phyloP scores from a whole-genome alignment of 768 basidiomycete genomes.

The Galerina marginata region DNA sequence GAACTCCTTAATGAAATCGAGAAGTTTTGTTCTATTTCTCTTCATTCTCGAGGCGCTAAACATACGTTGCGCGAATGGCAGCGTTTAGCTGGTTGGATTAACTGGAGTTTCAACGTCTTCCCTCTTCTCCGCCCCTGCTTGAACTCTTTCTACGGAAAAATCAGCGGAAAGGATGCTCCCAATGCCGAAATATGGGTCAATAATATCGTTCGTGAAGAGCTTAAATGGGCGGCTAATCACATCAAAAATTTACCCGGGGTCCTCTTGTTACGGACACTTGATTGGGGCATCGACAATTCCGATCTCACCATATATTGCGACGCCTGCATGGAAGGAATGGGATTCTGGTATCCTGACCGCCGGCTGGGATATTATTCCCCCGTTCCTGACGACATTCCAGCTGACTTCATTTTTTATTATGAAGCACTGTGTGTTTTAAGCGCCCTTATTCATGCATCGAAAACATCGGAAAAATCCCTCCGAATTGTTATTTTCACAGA shows the following conservation, averaged over 20 bases:
- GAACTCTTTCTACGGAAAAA: constrained; percentile 38
- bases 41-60: background rate
- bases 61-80: constrained; percentile 21
- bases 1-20: background rate
- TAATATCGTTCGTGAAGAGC: constrained; percentile 27
- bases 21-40: too few species aligned
- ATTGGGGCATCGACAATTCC: constrained; percentile 16
- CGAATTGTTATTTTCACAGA: too few species aligned
- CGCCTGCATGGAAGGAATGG: constrained; percentile 22
- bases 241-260: constrained; percentile 27
- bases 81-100: constrained; percentile 40
- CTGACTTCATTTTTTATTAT: background rate
- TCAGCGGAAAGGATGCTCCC: constrained; percentile 24
- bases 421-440: too few species aligned
- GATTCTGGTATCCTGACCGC: constrained; percentile 25
- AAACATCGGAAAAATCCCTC: too few species aligned
- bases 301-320: constrained; percentile 27
- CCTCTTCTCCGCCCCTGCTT: constrained; percentile 41
- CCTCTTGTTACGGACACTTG: constrained; percentile 19
- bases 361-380: constrained; percentile 26
- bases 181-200: constrained; percentile 33
- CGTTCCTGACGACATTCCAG: background rate
- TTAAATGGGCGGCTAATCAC: constrained; percentile 37
- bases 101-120: constrained; percentile 47
- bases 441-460: too few species aligned